These are phyloP conservation scores for Closterium sp. DNA, from an alignment of 139 green algal genomes.

Conservation along the genomic window DNA sequence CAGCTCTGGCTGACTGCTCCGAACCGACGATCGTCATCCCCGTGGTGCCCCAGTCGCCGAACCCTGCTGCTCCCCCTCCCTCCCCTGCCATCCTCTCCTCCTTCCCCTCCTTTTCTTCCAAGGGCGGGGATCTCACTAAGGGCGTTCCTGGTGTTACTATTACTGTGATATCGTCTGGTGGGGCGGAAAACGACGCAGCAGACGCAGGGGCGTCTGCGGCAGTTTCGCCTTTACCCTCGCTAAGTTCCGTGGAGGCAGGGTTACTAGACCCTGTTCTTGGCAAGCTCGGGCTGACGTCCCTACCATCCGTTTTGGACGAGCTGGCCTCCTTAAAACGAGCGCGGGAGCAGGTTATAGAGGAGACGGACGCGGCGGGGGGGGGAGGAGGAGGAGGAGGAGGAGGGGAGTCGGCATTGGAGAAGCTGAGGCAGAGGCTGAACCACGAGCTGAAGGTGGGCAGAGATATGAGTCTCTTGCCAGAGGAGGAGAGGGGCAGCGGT, in stretches of 20 bases:
- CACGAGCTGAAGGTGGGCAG: not conserved
- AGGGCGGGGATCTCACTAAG: not conserved
- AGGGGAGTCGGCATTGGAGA: not conserved
- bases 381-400: not conserved
- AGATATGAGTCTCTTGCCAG: not conserved
- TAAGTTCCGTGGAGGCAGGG: constrained; percentile 2
- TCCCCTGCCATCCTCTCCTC: not conserved
- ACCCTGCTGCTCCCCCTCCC: not conserved
- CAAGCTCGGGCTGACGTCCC: constrained; percentile 14
- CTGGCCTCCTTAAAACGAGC: not conserved
- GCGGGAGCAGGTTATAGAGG: not conserved
- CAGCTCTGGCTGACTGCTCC: not conserved
- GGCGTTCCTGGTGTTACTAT: not conserved
- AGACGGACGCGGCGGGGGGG: not conserved
- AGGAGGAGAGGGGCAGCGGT: not conserved
- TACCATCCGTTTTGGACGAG: constrained; percentile 3
- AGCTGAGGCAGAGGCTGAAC: not conserved
- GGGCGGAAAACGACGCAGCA: not conserved
- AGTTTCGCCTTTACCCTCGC: not conserved
- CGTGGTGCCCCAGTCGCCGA: not conserved
- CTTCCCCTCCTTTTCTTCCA: not conserved
- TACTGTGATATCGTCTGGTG: not conserved
- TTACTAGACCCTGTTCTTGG: constrained; percentile 21
- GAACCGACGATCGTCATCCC: not conserved
- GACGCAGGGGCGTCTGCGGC: not conserved